Evolutionary conservation across 1,284 basidiomycete genomes (phyloP).

Genomic region (Naganishia sp.): DNA sequence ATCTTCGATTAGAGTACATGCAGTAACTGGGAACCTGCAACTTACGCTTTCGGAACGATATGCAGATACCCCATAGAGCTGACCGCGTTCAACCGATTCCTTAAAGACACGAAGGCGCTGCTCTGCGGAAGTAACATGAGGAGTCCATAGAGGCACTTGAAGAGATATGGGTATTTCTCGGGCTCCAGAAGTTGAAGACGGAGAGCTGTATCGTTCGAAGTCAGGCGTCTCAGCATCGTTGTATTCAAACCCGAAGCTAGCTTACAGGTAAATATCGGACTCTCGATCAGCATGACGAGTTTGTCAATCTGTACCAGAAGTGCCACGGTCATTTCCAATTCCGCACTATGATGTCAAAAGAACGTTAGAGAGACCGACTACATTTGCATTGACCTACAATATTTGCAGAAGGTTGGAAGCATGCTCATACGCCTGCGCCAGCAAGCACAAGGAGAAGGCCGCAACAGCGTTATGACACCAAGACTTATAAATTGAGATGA

Average conservation of each 20-base stretch:
- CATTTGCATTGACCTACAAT: conserved; percentile 65
- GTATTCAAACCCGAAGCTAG: conserved; percentile 25
- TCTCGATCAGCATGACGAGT: conserved; percentile 95
- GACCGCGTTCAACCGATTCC: conserved; percentile 90
- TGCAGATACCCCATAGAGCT: conserved; percentile 92
- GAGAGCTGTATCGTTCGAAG: conserved; percentile 63
- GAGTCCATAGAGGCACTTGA: conserved; percentile 96
- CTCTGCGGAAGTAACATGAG: conserved; percentile 98
- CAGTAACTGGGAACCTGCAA: conserved; percentile 12
- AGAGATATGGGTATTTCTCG: conserved; percentile 91
- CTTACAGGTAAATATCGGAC: conserved; percentile 94
- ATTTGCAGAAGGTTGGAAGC: conserved; percentile 95
- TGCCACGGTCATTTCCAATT: conserved; percentile 91
- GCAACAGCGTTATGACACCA: conserved; percentile 99
- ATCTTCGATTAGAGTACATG: background rate
- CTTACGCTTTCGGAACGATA: conserved; percentile 76
- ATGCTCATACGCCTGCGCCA: conserved; percentile 98
- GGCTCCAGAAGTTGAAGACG: conserved; percentile 95
- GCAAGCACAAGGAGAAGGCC: conserved; percentile 89
- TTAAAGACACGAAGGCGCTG: conserved; percentile 89
- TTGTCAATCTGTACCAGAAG: conserved; percentile 97
- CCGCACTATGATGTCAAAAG: conserved; percentile 64
- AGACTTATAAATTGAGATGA: conserved; percentile 87
- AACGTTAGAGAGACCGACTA: background rate
- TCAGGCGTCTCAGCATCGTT: background rate